Percentiles rank a stretch among this genome's conserved stretches.
These are phyloP conservation scores for Striga hermonthica DNA, from an alignment of 305 asterid genomes.

Conservation along the genomic window DNA sequence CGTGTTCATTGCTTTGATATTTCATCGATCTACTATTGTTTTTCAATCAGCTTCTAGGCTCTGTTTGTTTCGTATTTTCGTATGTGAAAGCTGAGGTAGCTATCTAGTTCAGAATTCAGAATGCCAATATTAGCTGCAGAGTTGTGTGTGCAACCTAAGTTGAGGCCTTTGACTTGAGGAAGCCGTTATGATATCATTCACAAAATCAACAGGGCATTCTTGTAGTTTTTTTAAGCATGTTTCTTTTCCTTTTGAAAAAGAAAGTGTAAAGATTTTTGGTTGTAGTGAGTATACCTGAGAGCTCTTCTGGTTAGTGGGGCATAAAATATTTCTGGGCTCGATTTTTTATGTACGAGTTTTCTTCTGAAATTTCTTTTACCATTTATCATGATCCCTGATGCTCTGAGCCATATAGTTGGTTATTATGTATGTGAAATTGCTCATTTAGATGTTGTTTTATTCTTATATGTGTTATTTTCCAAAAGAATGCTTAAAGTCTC, in stretches of 20 bases:
- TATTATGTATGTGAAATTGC: not conserved
- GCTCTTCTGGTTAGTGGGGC: slow-evolving; percentile 8
- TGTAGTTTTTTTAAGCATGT: slow-evolving; percentile 3
- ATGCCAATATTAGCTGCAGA: not conserved
- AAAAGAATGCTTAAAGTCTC: slow-evolving; percentile 5
- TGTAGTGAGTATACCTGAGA: slow-evolving; percentile 6
- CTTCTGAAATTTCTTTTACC: not conserved
- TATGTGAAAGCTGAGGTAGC: not conserved
- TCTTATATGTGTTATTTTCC: slow-evolving; percentile 4
- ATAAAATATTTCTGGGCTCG: slow-evolving; percentile 17
- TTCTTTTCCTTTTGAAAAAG: not conserved
- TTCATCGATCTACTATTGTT: slow-evolving; percentile 12
- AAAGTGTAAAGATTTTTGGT: not conserved
- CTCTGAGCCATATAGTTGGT: slow-evolving; percentile 9
- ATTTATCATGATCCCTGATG: slow-evolving; percentile 2
- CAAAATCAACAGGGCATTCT: slow-evolving; percentile 20
- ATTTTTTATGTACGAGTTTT: slow-evolving; percentile 1
- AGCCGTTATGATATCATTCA: not conserved
- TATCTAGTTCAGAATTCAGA: slow-evolving; percentile 6
- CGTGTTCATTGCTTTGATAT: not conserved
- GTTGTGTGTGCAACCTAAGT: not conserved
- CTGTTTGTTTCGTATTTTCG: slow-evolving; percentile 20
- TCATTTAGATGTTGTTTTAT: slow-evolving; percentile 13
- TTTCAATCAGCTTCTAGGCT: slow-evolving; percentile 4
- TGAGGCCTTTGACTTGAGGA: slow-evolving; percentile 6